Conservation (phyloP, 768 basidiomycete species). For the Lactarius quietus region DNA sequence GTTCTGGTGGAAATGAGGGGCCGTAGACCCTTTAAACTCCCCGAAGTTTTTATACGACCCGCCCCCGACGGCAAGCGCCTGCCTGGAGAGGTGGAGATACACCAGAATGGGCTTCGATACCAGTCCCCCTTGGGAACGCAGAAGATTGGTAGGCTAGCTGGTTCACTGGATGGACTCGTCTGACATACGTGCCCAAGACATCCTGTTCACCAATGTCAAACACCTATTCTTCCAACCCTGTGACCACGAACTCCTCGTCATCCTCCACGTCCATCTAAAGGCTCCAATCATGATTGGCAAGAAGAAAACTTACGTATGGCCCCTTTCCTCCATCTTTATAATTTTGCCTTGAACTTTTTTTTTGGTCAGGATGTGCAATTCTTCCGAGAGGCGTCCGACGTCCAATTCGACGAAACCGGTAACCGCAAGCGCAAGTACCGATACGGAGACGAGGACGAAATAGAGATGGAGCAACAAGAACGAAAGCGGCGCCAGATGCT, state of each 20-base stretch:
- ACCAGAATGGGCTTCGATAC: constrained; percentile 95
- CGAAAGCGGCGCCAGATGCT: constrained; percentile 81
- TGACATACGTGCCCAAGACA: constrained; percentile 48
- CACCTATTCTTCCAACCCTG: constrained; percentile 99
- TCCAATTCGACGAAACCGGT: constrained; percentile 99
- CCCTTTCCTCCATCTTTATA: constrained; percentile 3
- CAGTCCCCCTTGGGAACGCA: constrained; percentile 82
- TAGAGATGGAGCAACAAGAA: constrained; percentile 98
- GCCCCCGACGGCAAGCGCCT: constrained; percentile 92
- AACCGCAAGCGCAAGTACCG: constrained; percentile 96
- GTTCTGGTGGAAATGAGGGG: constrained; percentile 86
- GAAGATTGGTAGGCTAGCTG: constrained; percentile 69
- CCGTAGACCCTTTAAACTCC: constrained; percentile 77
- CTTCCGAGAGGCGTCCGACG: constrained; percentile 95
- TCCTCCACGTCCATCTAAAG: constrained; percentile 90
- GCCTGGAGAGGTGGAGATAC: constrained; percentile 97
- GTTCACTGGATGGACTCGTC: background rate
- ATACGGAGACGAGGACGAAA: constrained; percentile 98
- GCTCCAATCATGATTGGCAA: constrained; percentile 98
- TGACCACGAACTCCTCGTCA: constrained; percentile 90
- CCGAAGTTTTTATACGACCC: constrained; percentile 91
- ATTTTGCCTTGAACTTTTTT: constrained; percentile 6
- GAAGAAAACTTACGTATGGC: constrained; percentile 88
- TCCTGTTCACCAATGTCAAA: constrained; percentile 95
- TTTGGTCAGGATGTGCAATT: constrained; percentile 86